Conservation (phyloP, 2,329 filamentous ascomycete species). For the Pezicula neosporulosa region DNA sequence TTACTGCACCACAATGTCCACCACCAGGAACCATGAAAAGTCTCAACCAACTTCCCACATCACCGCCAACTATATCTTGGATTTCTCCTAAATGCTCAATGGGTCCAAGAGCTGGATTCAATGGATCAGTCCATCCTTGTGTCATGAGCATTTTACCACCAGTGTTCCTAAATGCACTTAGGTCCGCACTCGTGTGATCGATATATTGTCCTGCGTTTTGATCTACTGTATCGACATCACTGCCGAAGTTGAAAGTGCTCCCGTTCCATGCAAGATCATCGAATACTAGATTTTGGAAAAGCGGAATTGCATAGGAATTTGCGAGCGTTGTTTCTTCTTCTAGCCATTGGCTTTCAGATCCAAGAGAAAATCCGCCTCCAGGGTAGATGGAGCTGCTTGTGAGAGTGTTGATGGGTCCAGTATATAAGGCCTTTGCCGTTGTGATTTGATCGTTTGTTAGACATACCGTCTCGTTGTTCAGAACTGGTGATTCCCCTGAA, state of each 20-base stretch:
- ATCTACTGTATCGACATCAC: conserved; percentile 31
- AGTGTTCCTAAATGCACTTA: conserved; percentile 24
- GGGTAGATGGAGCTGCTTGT: conserved; percentile 30
- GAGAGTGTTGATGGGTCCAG: conserved; percentile 11
- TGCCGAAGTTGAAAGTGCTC: conserved; percentile 32
- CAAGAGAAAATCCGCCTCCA: conserved; percentile 30
- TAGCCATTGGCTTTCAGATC: conserved; percentile 35
- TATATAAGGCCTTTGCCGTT: conserved; percentile 29
- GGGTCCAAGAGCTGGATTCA: conserved; percentile 33
- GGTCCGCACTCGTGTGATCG: conserved; percentile 31
- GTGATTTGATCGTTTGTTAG: conserved; percentile 28
- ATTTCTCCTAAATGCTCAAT: conserved; percentile 31
- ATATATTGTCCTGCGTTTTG: conserved; percentile 30
- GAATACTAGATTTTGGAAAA: conserved; percentile 40
- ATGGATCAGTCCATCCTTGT: conserved; percentile 36
- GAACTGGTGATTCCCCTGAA: conserved; percentile 7
- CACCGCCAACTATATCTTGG: conserved; percentile 16
- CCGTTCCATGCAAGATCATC: conserved; percentile 32
- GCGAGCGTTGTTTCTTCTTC: conserved; percentile 31
- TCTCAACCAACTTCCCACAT: conserved; percentile 29
- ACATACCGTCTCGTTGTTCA: conserved; percentile 15
- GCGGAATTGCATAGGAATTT: conserved; percentile 31
- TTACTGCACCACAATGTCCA: conserved; percentile 33
- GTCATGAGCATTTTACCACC: conserved; percentile 35
- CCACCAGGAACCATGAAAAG: conserved; percentile 37